These are phyloP conservation scores for Rhytidhysteron rufulum DNA, from an alignment of 2,329 filamentous ascomycete species.

Conservation along the genomic window DNA sequence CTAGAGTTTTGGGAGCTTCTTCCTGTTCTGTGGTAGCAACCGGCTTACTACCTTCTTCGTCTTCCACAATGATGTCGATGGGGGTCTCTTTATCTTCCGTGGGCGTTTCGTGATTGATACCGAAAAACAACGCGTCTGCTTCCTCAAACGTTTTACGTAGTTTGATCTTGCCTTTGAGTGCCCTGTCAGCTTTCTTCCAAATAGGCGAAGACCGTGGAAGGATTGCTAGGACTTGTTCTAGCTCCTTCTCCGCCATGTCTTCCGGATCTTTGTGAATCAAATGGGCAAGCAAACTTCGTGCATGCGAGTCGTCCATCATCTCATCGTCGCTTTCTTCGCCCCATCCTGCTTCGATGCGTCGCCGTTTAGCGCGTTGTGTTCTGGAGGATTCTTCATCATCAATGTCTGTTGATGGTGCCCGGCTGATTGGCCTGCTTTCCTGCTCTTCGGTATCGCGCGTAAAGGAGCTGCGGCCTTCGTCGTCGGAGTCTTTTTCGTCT, in stretches of 20 bases:
- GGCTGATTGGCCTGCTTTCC: slow-evolving; percentile 77
- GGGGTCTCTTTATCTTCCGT: slow-evolving; percentile 42
- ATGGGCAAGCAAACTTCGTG: slow-evolving; percentile 46
- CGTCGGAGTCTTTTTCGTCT: slow-evolving; percentile 77
- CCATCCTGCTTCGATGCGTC: slow-evolving; percentile 44
- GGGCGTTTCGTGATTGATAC: slow-evolving; percentile 45
- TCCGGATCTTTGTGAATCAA: slow-evolving; percentile 61
- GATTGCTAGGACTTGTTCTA: slow-evolving; percentile 54
- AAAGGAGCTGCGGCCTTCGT: slow-evolving; percentile 66
- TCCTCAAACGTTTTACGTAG: slow-evolving; percentile 79
- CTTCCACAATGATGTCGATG: slow-evolving; percentile 36
- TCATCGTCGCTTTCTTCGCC: slow-evolving; percentile 48
- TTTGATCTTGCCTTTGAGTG: slow-evolving; percentile 51
- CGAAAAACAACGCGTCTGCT: slow-evolving; percentile 70
- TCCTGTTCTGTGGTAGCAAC: slow-evolving; percentile 35
- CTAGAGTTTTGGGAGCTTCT: slow-evolving; percentile 16
- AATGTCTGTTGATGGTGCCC: slow-evolving; percentile 51
- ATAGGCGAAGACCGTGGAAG: slow-evolving; percentile 59
- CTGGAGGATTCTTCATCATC: slow-evolving; percentile 50
- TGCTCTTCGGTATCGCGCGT: slow-evolving; percentile 78
- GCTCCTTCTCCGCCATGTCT: slow-evolving; percentile 61
- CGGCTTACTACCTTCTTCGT: slow-evolving; percentile 39
- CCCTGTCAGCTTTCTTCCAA: slow-evolving; percentile 68
- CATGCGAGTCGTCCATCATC: slow-evolving; percentile 44
- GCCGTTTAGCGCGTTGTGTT: slow-evolving; percentile 43